Percentiles rank a stretch among this genome's conserved stretches.
Conservation (phyloP, 768 basidiomycete species). For the Leccinum variicolor region DNA sequence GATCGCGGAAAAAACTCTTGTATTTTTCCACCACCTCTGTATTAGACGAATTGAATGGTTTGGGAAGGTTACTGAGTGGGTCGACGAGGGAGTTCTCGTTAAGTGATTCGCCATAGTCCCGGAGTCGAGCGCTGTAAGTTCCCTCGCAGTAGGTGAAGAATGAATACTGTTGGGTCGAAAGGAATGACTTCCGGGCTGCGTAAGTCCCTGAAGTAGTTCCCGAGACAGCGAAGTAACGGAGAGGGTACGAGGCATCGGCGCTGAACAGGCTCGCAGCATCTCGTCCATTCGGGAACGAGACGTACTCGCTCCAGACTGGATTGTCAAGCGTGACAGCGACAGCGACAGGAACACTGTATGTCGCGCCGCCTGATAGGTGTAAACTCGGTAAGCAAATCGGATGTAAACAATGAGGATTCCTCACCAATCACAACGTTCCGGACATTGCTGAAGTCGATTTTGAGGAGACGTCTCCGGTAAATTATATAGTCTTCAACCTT, state of each 20-base stretch:
- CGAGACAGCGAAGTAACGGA: neutral
- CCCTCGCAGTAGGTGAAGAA: neutral
- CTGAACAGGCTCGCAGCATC: neutral
- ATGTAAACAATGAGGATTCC: too few relatives aligned
- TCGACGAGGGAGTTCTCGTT: neutral
- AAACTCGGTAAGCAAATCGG: too few relatives aligned
- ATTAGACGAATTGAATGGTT: neutral
- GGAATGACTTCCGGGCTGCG: neutral
- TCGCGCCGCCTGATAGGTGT: neutral
- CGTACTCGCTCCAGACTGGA: too few relatives aligned
- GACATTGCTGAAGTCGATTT: neutral
- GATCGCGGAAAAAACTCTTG: neutral
- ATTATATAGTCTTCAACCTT: neutral
- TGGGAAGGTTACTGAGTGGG: neutral
- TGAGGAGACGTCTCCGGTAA: neutral
- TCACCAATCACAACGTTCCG: neutral
- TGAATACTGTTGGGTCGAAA: neutral
- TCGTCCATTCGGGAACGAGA: neutral
- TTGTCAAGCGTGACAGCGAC: too few relatives aligned
- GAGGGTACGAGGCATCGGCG: neutral
- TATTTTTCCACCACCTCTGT: neutral
- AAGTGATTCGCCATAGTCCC: neutral
- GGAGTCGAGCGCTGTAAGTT: neutral
- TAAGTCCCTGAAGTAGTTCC: neutral
- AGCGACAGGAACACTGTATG: neutral